A percentile compares a stretch with the other conserved stretches of the same genome.
phyloP scores from a whole-genome alignment of 2,329 filamentous ascomycete species.

The Pseudocercospora crystallina region DNA sequence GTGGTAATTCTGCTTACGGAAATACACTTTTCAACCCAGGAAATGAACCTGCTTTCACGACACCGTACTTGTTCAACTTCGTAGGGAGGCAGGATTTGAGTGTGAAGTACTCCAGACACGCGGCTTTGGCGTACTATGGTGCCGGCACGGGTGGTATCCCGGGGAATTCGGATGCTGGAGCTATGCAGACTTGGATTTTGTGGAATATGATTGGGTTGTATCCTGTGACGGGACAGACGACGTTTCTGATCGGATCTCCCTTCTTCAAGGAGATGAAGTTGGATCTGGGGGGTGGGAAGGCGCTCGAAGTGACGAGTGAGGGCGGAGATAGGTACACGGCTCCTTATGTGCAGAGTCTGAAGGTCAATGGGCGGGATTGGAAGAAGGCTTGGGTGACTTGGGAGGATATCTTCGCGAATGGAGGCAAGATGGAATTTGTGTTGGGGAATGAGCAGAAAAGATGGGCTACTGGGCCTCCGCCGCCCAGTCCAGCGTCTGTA shows the following conservation, averaged over 20 bases:
- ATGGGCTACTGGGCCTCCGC: conserved; percentile 61
- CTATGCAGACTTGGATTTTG: conserved; percentile 69
- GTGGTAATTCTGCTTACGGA: conserved; percentile 51
- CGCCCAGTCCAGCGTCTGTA: conserved; percentile 42
- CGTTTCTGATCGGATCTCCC: conserved; percentile 45
- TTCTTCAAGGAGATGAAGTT: conserved; percentile 63
- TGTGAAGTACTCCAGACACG: conserved; percentile 51
- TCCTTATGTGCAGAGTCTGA: conserved; percentile 64
- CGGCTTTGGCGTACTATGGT: conserved; percentile 61
- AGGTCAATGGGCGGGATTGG: conserved; percentile 64
- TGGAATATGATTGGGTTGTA: conserved; percentile 70
- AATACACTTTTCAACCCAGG: conserved; percentile 66
- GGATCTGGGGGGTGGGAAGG: conserved; percentile 55
- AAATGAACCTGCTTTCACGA: conserved; percentile 58
- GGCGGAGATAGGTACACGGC: conserved; percentile 48
- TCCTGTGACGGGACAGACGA: conserved; percentile 67
- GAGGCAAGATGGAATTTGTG: conserved; percentile 63
- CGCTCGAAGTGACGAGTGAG: conserved; percentile 54
- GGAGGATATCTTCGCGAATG: conserved; percentile 63
- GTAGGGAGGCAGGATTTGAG: conserved; percentile 41
- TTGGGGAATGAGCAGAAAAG: conserved; percentile 53
- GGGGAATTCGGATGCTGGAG: conserved; percentile 69
- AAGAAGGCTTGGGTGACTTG: conserved; percentile 64
- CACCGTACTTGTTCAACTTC: conserved; percentile 42
- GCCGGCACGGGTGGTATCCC: conserved; percentile 58